Base-by-base conservation (phyloP, 257 asterid species). In the Ballota nigra region DNA sequence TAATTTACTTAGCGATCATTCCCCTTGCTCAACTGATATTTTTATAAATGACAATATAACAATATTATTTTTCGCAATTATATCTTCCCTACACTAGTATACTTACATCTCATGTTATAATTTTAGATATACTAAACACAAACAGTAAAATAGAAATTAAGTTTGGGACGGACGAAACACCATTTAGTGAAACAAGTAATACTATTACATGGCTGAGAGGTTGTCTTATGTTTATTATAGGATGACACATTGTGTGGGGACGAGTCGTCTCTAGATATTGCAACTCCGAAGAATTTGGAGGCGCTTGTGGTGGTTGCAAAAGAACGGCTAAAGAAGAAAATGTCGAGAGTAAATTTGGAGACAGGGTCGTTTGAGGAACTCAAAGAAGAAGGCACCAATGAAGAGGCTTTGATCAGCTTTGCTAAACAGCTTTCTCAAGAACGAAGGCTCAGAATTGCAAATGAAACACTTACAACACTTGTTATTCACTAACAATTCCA, bases 331-430 rank as follows among this genome's bases (percentile, higher is more conserved):
- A 85, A 73, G 63, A 82, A 66, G 62, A 51, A 63, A 12, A 73
- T 85, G 64, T 73, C 87, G 4, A 58, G 89, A 36, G 85, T 85
- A 23, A 76, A 86, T 58, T 62, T 83, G 9, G 86, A 82, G 34
- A 82, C 78, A 0, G 89, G 89, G 0, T 38, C 56, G 40, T 71
- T 68, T 2, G 87, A 82, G 74, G 77, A 66, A 22, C 78, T 79
- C 45, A 76, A 67, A 62, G 81, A 79, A 57, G 89, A 78, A 61
- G 89, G 86, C 23, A 85, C 81, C 3, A 85, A 85, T 52, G 85
- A 80, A 78, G 83, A 85, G n/a, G 85, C 86, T 45, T 83, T 85
- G 63, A 69, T 76, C 23, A 78, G 80, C 4, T 79, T 82, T 13
- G 86, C 87, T 0, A 66, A 78, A 24, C 71, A 55, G 61, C 87